Evolutionary conservation across 139 green algal genomes (phyloP).

Genomic region (Coelastrella sp.): DNA sequence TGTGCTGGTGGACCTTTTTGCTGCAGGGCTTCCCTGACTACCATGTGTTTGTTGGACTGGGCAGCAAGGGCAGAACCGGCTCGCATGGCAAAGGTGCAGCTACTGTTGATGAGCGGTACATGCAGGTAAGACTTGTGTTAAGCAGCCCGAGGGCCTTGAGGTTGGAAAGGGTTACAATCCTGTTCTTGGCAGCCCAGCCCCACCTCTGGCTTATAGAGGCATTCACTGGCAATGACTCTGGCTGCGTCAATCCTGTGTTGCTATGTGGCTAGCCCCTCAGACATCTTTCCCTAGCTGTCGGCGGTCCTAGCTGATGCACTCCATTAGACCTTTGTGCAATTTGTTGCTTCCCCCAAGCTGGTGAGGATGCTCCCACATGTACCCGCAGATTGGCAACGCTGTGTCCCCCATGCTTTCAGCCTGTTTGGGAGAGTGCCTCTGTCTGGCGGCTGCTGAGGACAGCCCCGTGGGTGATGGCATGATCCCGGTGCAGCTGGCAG

Average conservation of each 20-base stretch:
- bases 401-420: conserved; percentile 72
- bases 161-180: not conserved
- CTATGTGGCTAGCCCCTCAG: not conserved
- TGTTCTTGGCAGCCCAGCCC: not conserved
- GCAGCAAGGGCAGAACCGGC: not conserved
- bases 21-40: conserved; percentile 87
- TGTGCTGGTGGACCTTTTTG: not conserved
- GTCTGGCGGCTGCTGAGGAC: conserved; percentile 57
- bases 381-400: conserved; percentile 81
- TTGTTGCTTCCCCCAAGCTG: not conserved
- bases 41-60: conserved; percentile 67
- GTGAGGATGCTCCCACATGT: not conserved
- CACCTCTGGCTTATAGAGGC: not conserved
- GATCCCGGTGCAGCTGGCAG: conserved; percentile 51
- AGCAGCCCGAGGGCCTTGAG: not conserved
- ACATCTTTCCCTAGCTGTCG: no score
- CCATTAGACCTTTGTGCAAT: not conserved
- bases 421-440: conserved; percentile 76
- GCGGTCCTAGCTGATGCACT: no score
- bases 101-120: conserved; percentile 50
- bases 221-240: not conserved
- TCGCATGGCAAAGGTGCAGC: conserved; percentile 36
- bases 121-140: conserved; percentile 63
- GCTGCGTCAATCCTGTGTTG: not conserved
- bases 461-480: conserved; percentile 47